Evolutionary conservation across 1,139 yeast species (phyloP), one percentile per base, ranked within the genome.

Genomic region (Saccharomyces pastorianus): DNA sequence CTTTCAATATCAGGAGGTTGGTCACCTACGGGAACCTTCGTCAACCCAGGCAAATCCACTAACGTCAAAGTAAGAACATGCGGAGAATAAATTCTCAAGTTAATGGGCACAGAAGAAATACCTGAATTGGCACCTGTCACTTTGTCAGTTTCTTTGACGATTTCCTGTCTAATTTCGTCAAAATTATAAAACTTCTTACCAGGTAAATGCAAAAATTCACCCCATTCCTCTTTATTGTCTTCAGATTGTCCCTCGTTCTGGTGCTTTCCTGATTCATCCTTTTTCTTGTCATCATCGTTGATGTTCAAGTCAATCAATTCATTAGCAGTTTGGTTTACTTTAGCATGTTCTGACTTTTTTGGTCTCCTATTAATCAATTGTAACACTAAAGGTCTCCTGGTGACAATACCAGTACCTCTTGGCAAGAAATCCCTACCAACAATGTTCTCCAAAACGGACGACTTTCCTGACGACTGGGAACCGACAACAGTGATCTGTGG

Each of bases 21-120:
- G 71, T 93, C 99, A 50, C 99, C 99, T 51, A 93, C 98, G n/a
- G 99, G 99, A 46, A 95, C 99, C 72, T 93, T 93, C 31, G 99
- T 93, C 67, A 95, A 80, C 58, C 99, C 99, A 13, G 99, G 99
- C 64, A 93, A 79, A 77, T 93, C 99, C 47, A 93, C 99, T 67
- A 93, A 80, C 2, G 99, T 95, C 71, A 93, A 81, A 13, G 98
- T 93, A 67, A 93, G 78, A 52, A 93, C 99, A 68, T 91, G 93
- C 13, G 99, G 99, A 28, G 98, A 91, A 71, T 87, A 91, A 62
- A 93, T 90, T 73, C 97, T 81, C 70, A 93, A 79, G 72, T 93
- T 93, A 70, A 93, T 93, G 55, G 99, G 99, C 23, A 83, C 83
- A 0, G 97, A 80, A 2, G 96, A 88, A 58, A 93, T 93, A 53